Conservation (phyloP, 148 eudicot genomes). For the Spergularia marina region DNA sequence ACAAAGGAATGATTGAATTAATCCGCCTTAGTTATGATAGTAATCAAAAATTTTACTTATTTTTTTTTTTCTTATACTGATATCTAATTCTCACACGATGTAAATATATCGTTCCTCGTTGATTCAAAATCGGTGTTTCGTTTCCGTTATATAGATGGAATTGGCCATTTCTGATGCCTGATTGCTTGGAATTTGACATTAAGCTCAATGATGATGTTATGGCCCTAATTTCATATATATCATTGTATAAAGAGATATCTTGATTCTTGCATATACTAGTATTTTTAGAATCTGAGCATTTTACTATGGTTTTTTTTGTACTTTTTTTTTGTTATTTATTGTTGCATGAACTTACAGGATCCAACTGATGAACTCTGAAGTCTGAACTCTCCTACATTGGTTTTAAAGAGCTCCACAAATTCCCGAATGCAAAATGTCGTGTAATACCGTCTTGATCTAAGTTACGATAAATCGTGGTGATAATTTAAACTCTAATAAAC, state of each 20-base stretch:
- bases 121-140: background rate
- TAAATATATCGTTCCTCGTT: background rate
- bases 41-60: background rate
- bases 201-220: background rate
- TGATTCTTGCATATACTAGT: no score
- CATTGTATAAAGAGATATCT: no score
- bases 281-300: background rate
- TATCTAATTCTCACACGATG: background rate
- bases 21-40: constrained; percentile 11
- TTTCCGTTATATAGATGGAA: background rate
- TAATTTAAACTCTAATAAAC: no score
- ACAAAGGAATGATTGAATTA: constrained; percentile 37
- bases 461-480: no score
- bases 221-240: no score
- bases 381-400: no score
- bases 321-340: background rate
- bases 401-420: background rate
- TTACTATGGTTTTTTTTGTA: background rate
- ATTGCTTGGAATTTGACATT: background rate
- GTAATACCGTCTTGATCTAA: no score
- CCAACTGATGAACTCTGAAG: background rate
- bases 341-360: background rate
- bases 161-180: background rate
- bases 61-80: background rate
- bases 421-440: no score